Evolutionary conservation across 192 early-diverging fungal species (phyloP).

Genomic region (Podochytrium sp.): DNA sequence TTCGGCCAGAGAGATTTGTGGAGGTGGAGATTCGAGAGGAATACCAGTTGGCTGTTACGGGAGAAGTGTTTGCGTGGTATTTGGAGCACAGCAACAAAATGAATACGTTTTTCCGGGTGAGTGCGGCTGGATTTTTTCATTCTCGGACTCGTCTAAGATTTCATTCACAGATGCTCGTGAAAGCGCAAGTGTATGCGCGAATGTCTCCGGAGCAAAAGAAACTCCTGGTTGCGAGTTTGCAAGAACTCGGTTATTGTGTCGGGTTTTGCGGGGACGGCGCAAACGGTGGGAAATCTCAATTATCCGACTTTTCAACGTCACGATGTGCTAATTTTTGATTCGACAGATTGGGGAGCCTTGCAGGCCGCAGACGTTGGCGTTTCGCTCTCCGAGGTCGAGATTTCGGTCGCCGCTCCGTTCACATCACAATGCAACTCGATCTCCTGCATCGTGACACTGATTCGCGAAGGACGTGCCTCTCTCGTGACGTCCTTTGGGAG

Average conservation of each 20-base stretch:
- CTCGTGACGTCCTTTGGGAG: slow-evolving; percentile 97
- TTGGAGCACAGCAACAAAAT: slow-evolving; percentile 68
- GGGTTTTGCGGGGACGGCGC: slow-evolving; percentile 99
- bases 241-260: slow-evolving; percentile 88
- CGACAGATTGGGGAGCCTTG: slow-evolving; percentile 83
- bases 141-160: neutral
- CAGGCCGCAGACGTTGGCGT: slow-evolving; percentile 96
- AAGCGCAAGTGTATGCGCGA: slow-evolving; percentile 90
- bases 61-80: slow-evolving; percentile 96
- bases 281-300: slow-evolving; percentile 58
- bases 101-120: slow-evolving; percentile 13
- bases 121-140: neutral
- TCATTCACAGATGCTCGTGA: slow-evolving; percentile 76
- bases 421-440: slow-evolving; percentile 90
- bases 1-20: slow-evolving; percentile 28
- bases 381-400: slow-evolving; percentile 95
- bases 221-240: slow-evolving; percentile 86
- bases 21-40: slow-evolving; percentile 40
- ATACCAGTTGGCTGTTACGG: slow-evolving; percentile 90
- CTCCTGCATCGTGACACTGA: slow-evolving; percentile 86
- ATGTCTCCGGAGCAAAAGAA: slow-evolving; percentile 99
- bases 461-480: slow-evolving; percentile 91
- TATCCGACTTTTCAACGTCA: neutral
- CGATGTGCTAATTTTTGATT: neutral
- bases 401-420: slow-evolving; percentile 97